A percentile compares a stretch with the other conserved stretches of the same genome.
These are phyloP conservation scores for Arctium lappa DNA, from an alignment of 129 eudicot genomes.

Conservation along the genomic window DNA sequence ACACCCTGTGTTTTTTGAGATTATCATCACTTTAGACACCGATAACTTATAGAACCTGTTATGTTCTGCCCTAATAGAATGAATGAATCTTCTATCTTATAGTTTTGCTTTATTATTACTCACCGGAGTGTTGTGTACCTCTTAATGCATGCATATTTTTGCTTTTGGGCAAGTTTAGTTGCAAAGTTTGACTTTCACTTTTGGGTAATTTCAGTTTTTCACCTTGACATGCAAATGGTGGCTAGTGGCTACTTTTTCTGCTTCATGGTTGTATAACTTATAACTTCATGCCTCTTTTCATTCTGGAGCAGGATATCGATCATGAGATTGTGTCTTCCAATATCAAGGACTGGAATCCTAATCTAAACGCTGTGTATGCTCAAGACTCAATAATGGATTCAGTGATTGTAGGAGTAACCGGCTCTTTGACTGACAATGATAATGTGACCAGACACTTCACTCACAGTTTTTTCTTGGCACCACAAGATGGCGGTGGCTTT, in stretches of 20 bases:
- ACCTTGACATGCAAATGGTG: neutral
- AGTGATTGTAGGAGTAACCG: conserved; percentile 31
- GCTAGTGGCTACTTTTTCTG: neutral
- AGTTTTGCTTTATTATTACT: neutral
- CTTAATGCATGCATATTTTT: neutral
- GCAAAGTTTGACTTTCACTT: neutral
- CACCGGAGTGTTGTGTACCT: neutral
- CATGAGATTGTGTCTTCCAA: conserved; percentile 21
- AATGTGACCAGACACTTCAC: conserved; percentile 25
- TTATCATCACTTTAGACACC: neutral
- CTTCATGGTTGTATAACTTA: neutral
- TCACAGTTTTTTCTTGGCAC: conserved; percentile 38
- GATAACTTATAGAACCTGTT: neutral
- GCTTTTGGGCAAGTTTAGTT: neutral
- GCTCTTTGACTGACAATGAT: conserved; percentile 25
- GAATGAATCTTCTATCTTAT: neutral
- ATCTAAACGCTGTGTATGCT: conserved; percentile 28
- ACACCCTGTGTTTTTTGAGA: neutral
- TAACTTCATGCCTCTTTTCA: neutral
- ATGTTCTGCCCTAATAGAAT: neutral
- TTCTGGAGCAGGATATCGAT: conserved; percentile 35
- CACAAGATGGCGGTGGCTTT: conserved; percentile 39
- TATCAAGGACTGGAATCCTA: conserved; percentile 28
- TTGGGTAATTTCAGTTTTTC: neutral
- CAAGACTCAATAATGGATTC: conserved; percentile 34